Percentiles rank a stretch among this genome's conserved stretches.
phyloP scores from a whole-genome alignment of 371 early-diverging fungal genomes.

The Amoeboaphelidium protococcarum region DNA sequence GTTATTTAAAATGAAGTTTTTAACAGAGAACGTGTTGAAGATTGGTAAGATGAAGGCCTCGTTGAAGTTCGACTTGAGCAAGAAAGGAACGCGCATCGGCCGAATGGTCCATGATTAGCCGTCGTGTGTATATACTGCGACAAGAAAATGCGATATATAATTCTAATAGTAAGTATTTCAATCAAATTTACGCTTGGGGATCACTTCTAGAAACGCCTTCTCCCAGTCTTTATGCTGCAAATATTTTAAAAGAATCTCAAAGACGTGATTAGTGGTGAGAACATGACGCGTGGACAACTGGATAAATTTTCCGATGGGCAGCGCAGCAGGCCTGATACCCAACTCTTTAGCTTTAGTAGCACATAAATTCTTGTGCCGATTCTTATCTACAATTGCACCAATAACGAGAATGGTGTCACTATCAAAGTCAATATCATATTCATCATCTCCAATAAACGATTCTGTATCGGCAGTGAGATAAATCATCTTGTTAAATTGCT shows the following conservation, averaged over 20 bases:
- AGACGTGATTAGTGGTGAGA: slow-evolving; percentile 68
- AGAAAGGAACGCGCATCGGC: no score
- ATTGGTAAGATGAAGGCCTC: no score
- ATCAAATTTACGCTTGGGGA: slow-evolving; percentile 56
- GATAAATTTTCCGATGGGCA: slow-evolving; percentile 64
- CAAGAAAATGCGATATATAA: no score
- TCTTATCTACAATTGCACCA: slow-evolving; percentile 86
- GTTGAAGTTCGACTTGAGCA: no score
- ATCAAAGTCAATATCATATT: slow-evolving; percentile 38
- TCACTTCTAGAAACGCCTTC: slow-evolving; percentile 46
- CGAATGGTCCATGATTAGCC: no score
- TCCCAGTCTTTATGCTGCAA: slow-evolving; percentile 45
- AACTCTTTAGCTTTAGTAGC: slow-evolving; percentile 39
- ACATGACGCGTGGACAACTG: slow-evolving; percentile 49
- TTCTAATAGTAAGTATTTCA: no score
- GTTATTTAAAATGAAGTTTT: no score
- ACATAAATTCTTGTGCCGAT: slow-evolving; percentile 52
- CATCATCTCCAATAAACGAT: neutral
- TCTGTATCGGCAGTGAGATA: slow-evolving; percentile 1
- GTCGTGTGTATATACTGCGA: no score
- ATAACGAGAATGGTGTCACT: slow-evolving; percentile 47
- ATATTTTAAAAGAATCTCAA: slow-evolving; percentile 42
- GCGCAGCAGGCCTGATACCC: slow-evolving; percentile 43
- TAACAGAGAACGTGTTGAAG: no score
- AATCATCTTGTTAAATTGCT: neutral